phyloP scores from a whole-genome alignment of 495 filamentous ascomycete genomes.

The Coniosporium apollinis region DNA sequence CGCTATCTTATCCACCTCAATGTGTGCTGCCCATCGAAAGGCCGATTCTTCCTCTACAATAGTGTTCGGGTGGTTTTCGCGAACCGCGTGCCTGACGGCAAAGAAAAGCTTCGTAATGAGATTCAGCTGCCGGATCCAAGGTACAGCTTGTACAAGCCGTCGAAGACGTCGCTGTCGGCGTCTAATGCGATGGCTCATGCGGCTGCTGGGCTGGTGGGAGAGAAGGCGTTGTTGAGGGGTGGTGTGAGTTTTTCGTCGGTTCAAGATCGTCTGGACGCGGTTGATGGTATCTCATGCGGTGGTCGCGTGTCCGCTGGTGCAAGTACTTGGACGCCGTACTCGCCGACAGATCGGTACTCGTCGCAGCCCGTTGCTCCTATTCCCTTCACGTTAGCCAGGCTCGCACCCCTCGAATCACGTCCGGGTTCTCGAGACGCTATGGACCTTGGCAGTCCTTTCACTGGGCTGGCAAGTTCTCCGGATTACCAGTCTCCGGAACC shows the following conservation, averaged over 20 bases:
- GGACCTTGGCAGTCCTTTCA: too few species aligned
- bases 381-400: conserved; percentile 2
- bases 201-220: too few species aligned
- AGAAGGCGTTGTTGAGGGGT: too few species aligned
- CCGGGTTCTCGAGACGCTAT: too few species aligned
- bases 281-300: background rate
- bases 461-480: background rate
- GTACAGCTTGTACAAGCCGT: conserved; percentile 70
- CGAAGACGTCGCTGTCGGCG: conserved; percentile 11
- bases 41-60: conserved; percentile 82
- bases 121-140: conserved; percentile 76
- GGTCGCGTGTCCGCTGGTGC: background rate
- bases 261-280: too few species aligned
- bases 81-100: conserved; percentile 92
- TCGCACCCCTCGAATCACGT: conserved; percentile 6
- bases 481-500: background rate
- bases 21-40: conserved; percentile 72
- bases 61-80: conserved; percentile 91
- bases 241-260: too few species aligned
- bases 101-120: conserved; percentile 84
- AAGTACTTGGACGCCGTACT: background rate
- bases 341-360: background rate
- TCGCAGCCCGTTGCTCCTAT: conserved; percentile 4
- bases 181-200: too few species aligned
- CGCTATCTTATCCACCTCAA: conserved; percentile 90